A percentile compares a stretch with the other conserved stretches of the same genome.
Evolutionary conservation across 768 basidiomycete genomes (phyloP).

Genomic region (Thelephora aurantiotincta): DNA sequence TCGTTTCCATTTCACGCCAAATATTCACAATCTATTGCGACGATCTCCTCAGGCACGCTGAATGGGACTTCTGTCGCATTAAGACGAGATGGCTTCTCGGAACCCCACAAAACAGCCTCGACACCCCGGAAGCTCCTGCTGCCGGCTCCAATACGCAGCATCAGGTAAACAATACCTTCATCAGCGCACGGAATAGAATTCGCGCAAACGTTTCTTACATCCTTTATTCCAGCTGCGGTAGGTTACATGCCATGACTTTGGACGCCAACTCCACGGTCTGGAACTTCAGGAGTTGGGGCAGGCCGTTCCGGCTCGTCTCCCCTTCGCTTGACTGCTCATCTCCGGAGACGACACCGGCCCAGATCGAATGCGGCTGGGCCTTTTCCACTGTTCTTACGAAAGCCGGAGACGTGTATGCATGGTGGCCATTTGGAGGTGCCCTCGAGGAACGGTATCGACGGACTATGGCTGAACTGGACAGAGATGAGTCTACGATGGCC

Average conservation of each 20-base stretch:
- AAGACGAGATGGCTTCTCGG: conserved; percentile 40
- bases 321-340: conserved; percentile 26
- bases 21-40: conserved; percentile 3
- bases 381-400: conserved; percentile 64
- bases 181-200: not conserved
- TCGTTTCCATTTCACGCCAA: not conserved
- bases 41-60: conserved; percentile 35
- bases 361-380: conserved; percentile 71
- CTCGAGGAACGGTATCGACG: conserved; percentile 18
- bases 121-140: conserved; percentile 45
- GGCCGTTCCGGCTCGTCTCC: conserved; percentile 48
- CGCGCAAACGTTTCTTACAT: not conserved
- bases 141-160: conserved; percentile 40
- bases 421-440: conserved; percentile 53
- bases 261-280: conserved; percentile 49
- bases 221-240: conserved; percentile 45
- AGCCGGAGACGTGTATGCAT: conserved; percentile 59
- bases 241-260: conserved; percentile 54
- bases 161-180: conserved; percentile 36
- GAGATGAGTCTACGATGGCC: conserved; percentile 21
- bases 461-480: conserved; percentile 31
- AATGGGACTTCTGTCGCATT: conserved; percentile 30
- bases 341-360: conserved; percentile 32
- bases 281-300: conserved; percentile 68
- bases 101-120: conserved; percentile 31